Percentiles rank a stretch among this genome's conserved stretches.
Evolutionary conservation across 1,284 basidiomycete species (phyloP).

Genomic region (Amylostereum chailletii): DNA sequence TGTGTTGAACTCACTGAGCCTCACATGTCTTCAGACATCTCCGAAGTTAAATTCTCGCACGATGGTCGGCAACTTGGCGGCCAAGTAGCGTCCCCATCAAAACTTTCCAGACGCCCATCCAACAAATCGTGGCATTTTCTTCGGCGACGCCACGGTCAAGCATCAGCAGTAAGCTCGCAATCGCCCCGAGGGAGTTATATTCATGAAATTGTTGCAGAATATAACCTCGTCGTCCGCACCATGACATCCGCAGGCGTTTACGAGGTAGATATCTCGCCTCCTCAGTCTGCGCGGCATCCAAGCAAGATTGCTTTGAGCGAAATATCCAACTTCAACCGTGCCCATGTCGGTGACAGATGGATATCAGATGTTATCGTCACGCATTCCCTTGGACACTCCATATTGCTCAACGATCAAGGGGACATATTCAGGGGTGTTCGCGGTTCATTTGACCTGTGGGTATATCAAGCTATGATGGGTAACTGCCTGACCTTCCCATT

Average conservation of each 20-base stretch:
- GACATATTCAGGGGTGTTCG: background rate
- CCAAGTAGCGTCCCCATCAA: slow-evolving; percentile 31
- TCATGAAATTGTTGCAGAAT: slow-evolving; percentile 13
- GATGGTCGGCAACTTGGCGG: slow-evolving; percentile 25
- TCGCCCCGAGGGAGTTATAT: slow-evolving; percentile 5
- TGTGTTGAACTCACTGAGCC: background rate
- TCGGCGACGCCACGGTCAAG: background rate
- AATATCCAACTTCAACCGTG: slow-evolving; percentile 6
- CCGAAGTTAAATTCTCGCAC: slow-evolving; percentile 26
- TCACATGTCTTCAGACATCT: slow-evolving; percentile 36
- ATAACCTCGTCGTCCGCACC: slow-evolving; percentile 10
- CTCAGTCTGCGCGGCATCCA: background rate
- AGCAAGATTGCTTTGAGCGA: slow-evolving; percentile 5
- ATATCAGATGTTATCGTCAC: slow-evolving; percentile 13
- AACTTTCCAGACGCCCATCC: slow-evolving; percentile 49
- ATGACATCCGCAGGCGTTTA: slow-evolving; percentile 6
- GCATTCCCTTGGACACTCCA: slow-evolving; percentile 2
- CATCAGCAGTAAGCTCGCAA: too few species aligned
- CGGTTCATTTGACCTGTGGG: too few species aligned
- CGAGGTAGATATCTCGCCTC: slow-evolving; percentile 7
- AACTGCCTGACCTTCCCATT: too few species aligned
- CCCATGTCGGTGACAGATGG: slow-evolving; percentile 9
- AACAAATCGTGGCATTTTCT: slow-evolving; percentile 30
- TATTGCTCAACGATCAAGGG: slow-evolving; percentile 15
- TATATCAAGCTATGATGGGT: too few species aligned